phyloP scores from a whole-genome alignment of 495 filamentous ascomycete species.

The Hypoxylon rickii region DNA sequence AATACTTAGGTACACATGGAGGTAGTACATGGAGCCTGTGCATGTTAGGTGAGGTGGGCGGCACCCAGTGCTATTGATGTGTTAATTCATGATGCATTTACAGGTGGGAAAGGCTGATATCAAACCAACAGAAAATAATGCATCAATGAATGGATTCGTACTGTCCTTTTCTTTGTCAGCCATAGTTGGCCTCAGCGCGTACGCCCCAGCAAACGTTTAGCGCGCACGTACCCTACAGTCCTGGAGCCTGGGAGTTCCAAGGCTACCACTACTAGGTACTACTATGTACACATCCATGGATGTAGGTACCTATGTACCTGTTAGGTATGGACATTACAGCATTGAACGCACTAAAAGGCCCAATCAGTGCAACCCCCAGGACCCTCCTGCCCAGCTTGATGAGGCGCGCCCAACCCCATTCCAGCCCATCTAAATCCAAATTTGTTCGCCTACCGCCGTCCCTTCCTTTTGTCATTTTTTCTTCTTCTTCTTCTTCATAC shows the following conservation, averaged over 20 bases:
- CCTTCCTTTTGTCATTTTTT: slow-evolving; percentile 20
- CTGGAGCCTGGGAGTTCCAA: no score
- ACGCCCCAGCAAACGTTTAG: background rate
- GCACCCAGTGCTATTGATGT: no score
- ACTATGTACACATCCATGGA: no score
- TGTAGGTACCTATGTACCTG: background rate
- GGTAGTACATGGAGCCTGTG: no score
- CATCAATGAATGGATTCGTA: no score
- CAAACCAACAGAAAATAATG: no score
- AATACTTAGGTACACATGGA: no score
- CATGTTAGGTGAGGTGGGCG: no score
- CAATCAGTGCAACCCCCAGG: slow-evolving; percentile 11
- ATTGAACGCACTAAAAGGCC: slow-evolving; percentile 8
- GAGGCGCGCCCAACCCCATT: slow-evolving; percentile 37
- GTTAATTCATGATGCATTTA: no score
- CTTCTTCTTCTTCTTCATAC: no score
- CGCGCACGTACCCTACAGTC: background rate
- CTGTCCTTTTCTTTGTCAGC: slow-evolving; percentile 9
- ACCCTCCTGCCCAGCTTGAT: slow-evolving; percentile 30
- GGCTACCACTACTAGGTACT: no score
- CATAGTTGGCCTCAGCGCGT: slow-evolving; percentile 21
- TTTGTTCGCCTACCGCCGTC: slow-evolving; percentile 16
- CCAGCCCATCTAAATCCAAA: slow-evolving; percentile 21
- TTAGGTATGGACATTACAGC: background rate
- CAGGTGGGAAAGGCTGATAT: no score